Conservation (phyloP, 805 yeast species). For the Hermanozyma aechmeae region DNA sequence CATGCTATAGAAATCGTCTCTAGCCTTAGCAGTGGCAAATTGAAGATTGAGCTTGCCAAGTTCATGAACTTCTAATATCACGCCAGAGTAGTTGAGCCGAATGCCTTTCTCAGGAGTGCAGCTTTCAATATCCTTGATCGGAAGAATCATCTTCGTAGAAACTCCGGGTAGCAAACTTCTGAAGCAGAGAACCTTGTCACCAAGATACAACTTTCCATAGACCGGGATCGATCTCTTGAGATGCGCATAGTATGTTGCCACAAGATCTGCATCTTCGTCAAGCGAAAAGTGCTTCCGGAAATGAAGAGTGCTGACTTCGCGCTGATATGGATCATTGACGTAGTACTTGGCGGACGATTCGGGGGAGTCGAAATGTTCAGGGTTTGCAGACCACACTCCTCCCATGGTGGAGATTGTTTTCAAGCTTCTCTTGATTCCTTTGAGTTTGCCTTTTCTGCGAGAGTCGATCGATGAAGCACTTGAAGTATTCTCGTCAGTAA, state of each 20-base stretch:
- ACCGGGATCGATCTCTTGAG: constrained; percentile 64
- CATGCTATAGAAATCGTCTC: constrained; percentile 66
- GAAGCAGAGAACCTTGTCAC: constrained; percentile 64
- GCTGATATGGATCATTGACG: constrained; percentile 34
- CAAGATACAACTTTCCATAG: constrained; percentile 77
- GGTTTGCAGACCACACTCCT: constrained; percentile 46
- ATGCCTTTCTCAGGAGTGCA: constrained; percentile 61
- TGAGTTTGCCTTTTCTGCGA: constrained; percentile 10
- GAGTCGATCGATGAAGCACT: too few species aligned
- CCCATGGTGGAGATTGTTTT: constrained; percentile 22
- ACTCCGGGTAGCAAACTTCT: constrained; percentile 73
- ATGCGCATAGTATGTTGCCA: constrained; percentile 65
- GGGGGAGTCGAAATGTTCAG: constrained; percentile 47
- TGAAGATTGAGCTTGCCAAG: constrained; percentile 73
- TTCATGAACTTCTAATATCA: constrained; percentile 61
- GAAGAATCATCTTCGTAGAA: constrained; percentile 73
- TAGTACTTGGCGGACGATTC: constrained; percentile 37
- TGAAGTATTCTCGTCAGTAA: too few species aligned
- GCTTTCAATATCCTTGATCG: constrained; percentile 62
- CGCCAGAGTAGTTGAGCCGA: constrained; percentile 58
- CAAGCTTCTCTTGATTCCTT: constrained; percentile 15
- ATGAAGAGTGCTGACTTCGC: constrained; percentile 41
- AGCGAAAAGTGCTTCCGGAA: constrained; percentile 63
- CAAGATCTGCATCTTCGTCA: constrained; percentile 37
- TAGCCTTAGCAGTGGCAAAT: constrained; percentile 49